These are phyloP conservation scores for Miscanthus lutarioriparius DNA, from an alignment of 176 grass and related monocot genomes.

Conservation along the genomic window DNA sequence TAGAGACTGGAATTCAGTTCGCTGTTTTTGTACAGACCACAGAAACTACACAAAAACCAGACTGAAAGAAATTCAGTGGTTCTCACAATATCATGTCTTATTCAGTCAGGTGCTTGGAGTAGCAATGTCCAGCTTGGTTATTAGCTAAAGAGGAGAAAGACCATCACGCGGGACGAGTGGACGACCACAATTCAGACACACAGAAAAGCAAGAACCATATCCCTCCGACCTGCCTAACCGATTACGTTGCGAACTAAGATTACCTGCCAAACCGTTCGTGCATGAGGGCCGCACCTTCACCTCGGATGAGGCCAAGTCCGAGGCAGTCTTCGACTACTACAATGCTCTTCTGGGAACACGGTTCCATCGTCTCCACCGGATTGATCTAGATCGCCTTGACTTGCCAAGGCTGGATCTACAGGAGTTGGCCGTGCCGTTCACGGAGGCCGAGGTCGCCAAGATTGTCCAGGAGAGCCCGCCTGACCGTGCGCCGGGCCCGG, in stretches of 20 bases:
- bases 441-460: no score
- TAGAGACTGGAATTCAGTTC: constrained; percentile 30
- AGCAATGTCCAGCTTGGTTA: not conserved
- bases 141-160: not conserved
- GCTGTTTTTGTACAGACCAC: not conserved
- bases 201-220: not conserved
- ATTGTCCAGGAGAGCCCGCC: no score
- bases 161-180: not conserved
- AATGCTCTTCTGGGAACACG: no score
- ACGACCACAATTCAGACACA: not conserved
- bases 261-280: no score
- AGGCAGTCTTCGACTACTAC: no score
- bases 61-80: not conserved
- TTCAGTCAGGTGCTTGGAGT: not conserved
- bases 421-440: no score
- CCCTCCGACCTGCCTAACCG: not conserved
- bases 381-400: no score
- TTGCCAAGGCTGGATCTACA: no score
- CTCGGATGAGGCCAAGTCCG: no score
- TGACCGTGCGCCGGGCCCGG: no score
- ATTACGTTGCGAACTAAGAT: constrained; percentile 20
- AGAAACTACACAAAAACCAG: not conserved
- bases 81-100: not conserved
- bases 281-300: no score
- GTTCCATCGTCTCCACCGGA: no score